Conservation (phyloP, 208 protist species). For the Acanthamoeba lenticulata region DNA sequence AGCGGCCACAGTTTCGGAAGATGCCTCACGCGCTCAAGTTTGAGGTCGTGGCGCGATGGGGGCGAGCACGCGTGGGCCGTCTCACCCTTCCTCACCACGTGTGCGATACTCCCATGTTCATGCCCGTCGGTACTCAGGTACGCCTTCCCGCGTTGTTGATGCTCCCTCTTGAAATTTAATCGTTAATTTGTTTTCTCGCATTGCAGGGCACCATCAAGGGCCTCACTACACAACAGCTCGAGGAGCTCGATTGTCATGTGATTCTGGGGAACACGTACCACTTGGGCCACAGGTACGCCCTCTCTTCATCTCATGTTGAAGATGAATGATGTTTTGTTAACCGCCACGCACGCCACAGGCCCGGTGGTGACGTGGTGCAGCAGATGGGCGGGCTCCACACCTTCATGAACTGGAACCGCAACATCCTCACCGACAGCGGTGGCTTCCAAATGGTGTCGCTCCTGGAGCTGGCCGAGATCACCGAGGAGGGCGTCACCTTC, state of each 20-base stretch:
- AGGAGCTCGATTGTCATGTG: conserved; percentile 94
- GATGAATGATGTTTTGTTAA: not conserved
- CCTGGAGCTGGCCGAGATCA: conserved; percentile 95
- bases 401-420: conserved; percentile 95
- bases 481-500: conserved; percentile 99
- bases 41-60: conserved; percentile 59
- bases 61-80: conserved; percentile 36
- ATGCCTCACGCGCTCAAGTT: conserved; percentile 67
- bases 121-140: conserved; percentile 97
- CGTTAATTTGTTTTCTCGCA: not conserved
- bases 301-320: not conserved
- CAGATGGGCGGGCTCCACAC: conserved; percentile 97
- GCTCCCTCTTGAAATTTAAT: not conserved
- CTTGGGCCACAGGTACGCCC: conserved; percentile 88
- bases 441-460: conserved; percentile 98
- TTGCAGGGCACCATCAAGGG: conserved; percentile 94
- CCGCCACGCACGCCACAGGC: too few species aligned
- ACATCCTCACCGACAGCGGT: conserved; percentile 97
- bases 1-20: not conserved
- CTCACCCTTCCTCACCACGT: conserved; percentile 87
- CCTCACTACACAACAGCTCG: conserved; percentile 91
- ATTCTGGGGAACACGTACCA: conserved; percentile 99
- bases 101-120: conserved; percentile 95
- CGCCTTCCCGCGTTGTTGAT: not conserved
- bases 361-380: conserved; percentile 82